Percentiles rank a stretch among this genome's conserved stretches.
These are phyloP conservation scores for Sicyos edulis DNA, from an alignment of 306 rosid species.

Conservation along the genomic window DNA sequence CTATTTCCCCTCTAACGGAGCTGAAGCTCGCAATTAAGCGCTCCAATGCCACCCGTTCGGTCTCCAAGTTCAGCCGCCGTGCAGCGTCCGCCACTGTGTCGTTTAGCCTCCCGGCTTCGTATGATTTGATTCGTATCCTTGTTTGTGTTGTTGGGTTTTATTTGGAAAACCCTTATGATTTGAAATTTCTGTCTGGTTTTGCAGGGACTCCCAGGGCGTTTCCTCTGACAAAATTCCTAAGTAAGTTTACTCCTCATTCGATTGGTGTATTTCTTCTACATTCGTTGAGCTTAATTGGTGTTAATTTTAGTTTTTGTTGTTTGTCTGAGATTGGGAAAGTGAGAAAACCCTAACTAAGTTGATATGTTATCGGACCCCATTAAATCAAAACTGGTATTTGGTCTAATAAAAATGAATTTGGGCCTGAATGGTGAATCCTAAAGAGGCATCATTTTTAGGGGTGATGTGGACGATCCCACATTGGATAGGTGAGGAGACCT, in stretches of 20 bases:
- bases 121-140: conserved; percentile 24
- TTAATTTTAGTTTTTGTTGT: conserved; percentile 25
- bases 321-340: too few species aligned
- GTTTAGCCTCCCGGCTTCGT: conserved; percentile 66
- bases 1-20: not conserved
- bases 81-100: conserved; percentile 47
- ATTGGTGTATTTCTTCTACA: not conserved
- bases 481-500: too few species aligned
- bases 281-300: not conserved
- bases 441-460: too few species aligned
- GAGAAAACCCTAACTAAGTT: too few species aligned
- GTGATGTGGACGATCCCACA: too few species aligned
- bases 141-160: not conserved
- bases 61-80: conserved; percentile 16
- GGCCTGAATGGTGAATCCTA: too few species aligned
- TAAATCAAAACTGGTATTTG: too few species aligned
- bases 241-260: conserved; percentile 41
- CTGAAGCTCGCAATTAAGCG: conserved; percentile 18
- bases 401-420: too few species aligned
- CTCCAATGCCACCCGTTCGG: not conserved
- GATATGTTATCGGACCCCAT: too few species aligned
- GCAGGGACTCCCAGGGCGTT: conserved; percentile 51
- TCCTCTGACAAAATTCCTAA: conserved; percentile 44
- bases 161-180: not conserved
- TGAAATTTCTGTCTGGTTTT: conserved; percentile 21